Base-by-base conservation (phyloP, 2,329 filamentous ascomycete species). In the Ophiocordyceps camponoti-rufipedis region DNA sequence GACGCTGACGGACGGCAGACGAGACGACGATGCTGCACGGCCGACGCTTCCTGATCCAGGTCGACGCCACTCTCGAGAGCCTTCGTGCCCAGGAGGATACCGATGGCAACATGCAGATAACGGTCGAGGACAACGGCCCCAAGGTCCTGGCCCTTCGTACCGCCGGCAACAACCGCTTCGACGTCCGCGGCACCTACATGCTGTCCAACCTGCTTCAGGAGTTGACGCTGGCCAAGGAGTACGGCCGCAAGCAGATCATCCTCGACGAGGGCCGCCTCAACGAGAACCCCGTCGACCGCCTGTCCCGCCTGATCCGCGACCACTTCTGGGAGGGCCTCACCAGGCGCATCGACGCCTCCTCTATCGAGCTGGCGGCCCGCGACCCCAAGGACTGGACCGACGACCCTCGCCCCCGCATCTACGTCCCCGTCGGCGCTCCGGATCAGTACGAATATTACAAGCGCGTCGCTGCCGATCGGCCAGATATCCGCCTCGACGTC, bases 301-400 rank as follows among this genome's bases (percentile, higher is more conserved):
- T 98, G 14, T 82, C 82, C 10, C 81, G 91, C 32, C 71, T 95
- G 45, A 94, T 98, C 58, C 80, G 80, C 51, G 80, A 87, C 54
- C 82, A 85, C 46, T 98, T 96, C 62, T 98, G 91, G 91, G 80
- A 86, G 49, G 85, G 84, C 6, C 65, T 98, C 52, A 96, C 89
- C 4, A 75, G 91, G 48, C 77, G 84, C 11, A 94, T 96, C 53
- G 91, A 98, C 63, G 85, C 80, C 10, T 85, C 82, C 41, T 85
- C 79, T 56, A 85, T 98, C 54, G 85, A 88, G 48, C 69, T 86
- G 51, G 89, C 91, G 16, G 91, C 85, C 18, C 76, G 70, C 51
- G 91, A 98, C 58, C 85, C 89, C 40, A 96, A 98, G 63, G 89
- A 96, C 61, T 94, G 88, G 86, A 96, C 88, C 2, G 73, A 74